phyloP scores from a whole-genome alignment of 805 yeast species.

The Citeromyces nyonsensis region DNA sequence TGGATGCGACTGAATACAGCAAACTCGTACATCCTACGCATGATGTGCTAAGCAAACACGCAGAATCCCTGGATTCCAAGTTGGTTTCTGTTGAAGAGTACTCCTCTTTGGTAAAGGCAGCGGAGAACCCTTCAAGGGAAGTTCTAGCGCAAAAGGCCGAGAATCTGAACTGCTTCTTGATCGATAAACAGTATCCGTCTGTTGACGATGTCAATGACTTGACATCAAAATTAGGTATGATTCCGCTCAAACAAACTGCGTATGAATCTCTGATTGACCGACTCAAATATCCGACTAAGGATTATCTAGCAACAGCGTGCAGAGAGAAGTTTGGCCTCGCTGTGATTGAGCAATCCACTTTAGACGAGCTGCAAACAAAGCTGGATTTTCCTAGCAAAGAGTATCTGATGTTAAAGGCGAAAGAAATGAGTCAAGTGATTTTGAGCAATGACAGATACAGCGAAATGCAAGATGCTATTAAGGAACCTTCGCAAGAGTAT shows the following conservation, averaged over 20 bases:
- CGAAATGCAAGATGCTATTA: not conserved
- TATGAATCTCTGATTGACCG: constrained; percentile 5
- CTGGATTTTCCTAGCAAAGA: constrained; percentile 6
- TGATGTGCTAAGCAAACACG: too few relatives aligned
- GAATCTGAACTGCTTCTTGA: too few relatives aligned
- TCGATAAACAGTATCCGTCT: constrained; percentile 3
- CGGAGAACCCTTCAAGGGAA: too few relatives aligned
- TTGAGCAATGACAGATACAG: not conserved
- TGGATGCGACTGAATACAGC: too few relatives aligned
- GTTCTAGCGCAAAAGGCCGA: too few relatives aligned
- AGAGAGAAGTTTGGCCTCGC: constrained; percentile 1
- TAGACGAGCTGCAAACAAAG: constrained; percentile 5
- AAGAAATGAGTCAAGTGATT: not conserved
- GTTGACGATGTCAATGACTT: constrained; percentile 4
- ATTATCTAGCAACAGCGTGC: constrained; percentile 5
- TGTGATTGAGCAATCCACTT: constrained; percentile 8
- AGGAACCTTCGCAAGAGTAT: constrained; percentile 6
- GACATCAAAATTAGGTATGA: constrained; percentile 6
- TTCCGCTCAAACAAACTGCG: constrained; percentile 9
- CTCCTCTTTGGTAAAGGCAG: too few relatives aligned
- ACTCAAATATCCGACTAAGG: constrained; percentile 4
- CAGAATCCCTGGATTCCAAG: too few relatives aligned
- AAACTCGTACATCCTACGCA: too few relatives aligned
- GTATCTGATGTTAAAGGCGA: constrained; percentile 1
- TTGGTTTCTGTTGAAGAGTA: too few relatives aligned